Percentiles rank a stretch among this genome's conserved stretches.
Conservation (phyloP, 768 basidiomycete species). For the Termitomyces sp. region DNA sequence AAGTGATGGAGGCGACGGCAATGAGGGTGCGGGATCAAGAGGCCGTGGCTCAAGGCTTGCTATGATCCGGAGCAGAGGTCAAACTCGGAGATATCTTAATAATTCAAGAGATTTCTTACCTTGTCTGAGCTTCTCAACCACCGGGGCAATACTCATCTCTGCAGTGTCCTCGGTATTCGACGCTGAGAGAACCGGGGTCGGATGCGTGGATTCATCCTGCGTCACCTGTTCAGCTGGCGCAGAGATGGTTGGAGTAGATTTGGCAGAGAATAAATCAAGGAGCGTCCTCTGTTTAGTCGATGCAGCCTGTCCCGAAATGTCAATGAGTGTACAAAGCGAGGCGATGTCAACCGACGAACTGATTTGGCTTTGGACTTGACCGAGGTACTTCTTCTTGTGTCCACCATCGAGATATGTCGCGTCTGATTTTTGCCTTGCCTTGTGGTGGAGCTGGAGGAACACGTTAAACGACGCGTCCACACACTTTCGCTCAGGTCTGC, state of each 20-base stretch:
- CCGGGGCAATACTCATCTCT: background rate
- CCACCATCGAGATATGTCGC: constrained; percentile 17
- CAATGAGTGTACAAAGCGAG: constrained; percentile 3
- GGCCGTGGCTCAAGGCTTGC: constrained; percentile 14
- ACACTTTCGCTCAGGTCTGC: background rate
- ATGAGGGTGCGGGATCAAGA: constrained; percentile 5
- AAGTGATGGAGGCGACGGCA: background rate
- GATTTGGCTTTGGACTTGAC: constrained; percentile 20
- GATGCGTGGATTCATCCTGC: background rate
- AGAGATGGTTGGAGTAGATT: background rate
- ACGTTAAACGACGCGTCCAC: constrained; percentile 7
- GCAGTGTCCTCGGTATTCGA: background rate
- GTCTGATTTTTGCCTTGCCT: background rate
- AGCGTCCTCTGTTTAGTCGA: constrained; percentile 35
- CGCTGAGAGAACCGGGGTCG: background rate
- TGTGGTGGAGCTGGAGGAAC: background rate
- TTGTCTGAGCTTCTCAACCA: constrained; percentile 10
- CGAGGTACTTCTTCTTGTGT: constrained; percentile 18
- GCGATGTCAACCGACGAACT: constrained; percentile 17
- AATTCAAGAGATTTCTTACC: background rate
- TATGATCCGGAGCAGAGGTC: background rate
- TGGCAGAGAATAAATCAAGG: constrained; percentile 30
- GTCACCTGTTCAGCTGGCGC: background rate
- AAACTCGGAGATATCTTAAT: background rate
- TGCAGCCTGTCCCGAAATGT: constrained; percentile 4